Base-by-base conservation (phyloP, 495 filamentous ascomycete species). In the Pyrenula massariospora region DNA sequence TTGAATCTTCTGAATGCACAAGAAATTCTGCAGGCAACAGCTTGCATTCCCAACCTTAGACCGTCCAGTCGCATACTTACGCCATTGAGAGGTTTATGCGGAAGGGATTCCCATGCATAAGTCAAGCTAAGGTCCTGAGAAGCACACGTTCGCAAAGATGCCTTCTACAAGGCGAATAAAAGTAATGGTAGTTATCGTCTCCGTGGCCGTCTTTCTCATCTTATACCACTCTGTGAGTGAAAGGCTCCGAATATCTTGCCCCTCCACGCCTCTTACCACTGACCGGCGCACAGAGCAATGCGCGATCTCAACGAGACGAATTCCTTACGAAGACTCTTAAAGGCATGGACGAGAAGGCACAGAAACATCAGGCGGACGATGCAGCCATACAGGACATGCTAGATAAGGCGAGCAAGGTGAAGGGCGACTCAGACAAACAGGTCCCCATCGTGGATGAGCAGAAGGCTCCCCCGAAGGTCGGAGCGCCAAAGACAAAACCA, bases 81-180 rank as follows among this genome's bases (percentile, higher is more conserved):
- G n/a, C n/a, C n/a, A n/a, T n/a, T n/a, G n/a, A n/a, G n/a, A n/a
- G n/a, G n/a, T n/a, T n/a, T n/a, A n/a, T n/a, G n/a, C n/a, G n/a
- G n/a, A n/a, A n/a, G n/a, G n/a, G n/a, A n/a, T n/a, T n/a, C n/a
- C n/a, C n/a, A n/a, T n/a, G n/a, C n/a, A n/a, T n/a, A n/a, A n/a
- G n/a, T n/a, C n/a, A n/a, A n/a, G n/a, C n/a, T n/a, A n/a, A n/a
- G n/a, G n/a, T n/a, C n/a, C n/a, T n/a, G n/a, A n/a, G 31, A 42
- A 42, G 31, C 31, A 42, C 31, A 15, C 5, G 15, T 42, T 42
- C 15, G 5, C 31, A 42, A 42, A 42, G n/a, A 91, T 94, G 88
- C 81, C 83, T 62, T 88, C 87, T 0, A 77, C 77, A 62, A 79
- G 89, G 57, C 82, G 87, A 55, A 58, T 88, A 48, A 82, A 81